These are phyloP conservation scores for Iris macrosiphon DNA, from an alignment of 106 monocot genomes.

Conservation along the genomic window DNA sequence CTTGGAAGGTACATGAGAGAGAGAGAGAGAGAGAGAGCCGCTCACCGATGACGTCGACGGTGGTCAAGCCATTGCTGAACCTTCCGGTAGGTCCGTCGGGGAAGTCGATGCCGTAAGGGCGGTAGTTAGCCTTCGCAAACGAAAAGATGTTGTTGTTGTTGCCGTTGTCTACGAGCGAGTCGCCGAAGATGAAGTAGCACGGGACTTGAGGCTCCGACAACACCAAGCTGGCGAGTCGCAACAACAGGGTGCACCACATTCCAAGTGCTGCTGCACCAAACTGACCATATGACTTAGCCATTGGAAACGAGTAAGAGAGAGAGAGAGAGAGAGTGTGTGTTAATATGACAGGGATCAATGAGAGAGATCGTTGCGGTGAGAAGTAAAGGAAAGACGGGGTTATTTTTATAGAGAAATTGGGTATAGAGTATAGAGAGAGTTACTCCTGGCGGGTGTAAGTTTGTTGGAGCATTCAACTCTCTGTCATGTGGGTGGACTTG, in stretches of 20 bases:
- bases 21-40: background rate
- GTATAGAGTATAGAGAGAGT: too few relatives aligned
- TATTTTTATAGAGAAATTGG: too few relatives aligned
- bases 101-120: constrained; percentile 90
- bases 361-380: too few relatives aligned
- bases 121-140: constrained; percentile 69
- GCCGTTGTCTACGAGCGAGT: constrained; percentile 91
- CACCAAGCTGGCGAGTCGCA: constrained; percentile 5
- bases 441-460: too few relatives aligned
- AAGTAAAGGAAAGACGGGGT: too few relatives aligned
- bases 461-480: too few relatives aligned
- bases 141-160: constrained; percentile 86
- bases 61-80: constrained; percentile 83
- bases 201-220: constrained; percentile 62
- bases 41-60: constrained; percentile 70
- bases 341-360: too few relatives aligned
- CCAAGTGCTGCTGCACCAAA: background rate
- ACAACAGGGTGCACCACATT: background rate
- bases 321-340: too few relatives aligned
- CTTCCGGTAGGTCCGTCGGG: constrained; percentile 63
- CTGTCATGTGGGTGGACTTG: too few relatives aligned
- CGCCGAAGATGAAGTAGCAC: constrained; percentile 88
- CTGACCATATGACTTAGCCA: constrained; percentile 4
- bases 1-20: background rate
- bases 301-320: too few relatives aligned